Evolutionary conservation across 2,329 filamentous ascomycete genomes (phyloP), one percentile per base, ranked within the genome.

Genomic region (Metarhizium album): DNA sequence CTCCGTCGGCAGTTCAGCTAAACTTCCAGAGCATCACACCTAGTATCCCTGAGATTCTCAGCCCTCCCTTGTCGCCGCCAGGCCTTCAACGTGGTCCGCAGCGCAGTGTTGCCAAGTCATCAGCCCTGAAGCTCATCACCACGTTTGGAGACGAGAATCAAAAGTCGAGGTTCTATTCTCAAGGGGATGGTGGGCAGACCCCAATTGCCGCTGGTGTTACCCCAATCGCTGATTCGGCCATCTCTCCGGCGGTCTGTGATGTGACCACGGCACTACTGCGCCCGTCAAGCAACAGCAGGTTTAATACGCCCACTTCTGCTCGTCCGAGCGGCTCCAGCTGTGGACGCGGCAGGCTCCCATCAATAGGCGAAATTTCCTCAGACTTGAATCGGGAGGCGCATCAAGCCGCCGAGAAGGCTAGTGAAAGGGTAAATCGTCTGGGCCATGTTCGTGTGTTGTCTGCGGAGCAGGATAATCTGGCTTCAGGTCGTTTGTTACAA

Each of bases 111-210:
- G 82, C 84, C 13, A 94, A 94, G 70, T 84, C 85, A 27, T 87
- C 89, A 9, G 82, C 91, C 0, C 73, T 97, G 53, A 95, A 94
- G 65, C 78, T 97, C 2, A 94, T 97, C 60, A 97, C 93, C 0
- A 84, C 86, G 0, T 97, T 98, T 60, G 86, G 82, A 7, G 80
- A 83, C 46, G 73, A 74, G 45, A 70, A 70, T 4, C 71, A 73
- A 22, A 83, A 84, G 54, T 80, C 83, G 49, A 82, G 80, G 66
- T 82, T 87, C 68, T 80, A 83, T 58, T 70, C 73, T 0, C 65
- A 71, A 38, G 70, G 66, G 5, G 80, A 83, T 47, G 78, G 74
- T 35, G 78, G 78, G 8, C 73, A 73, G 57, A 95, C 90, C 0
- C 90, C 90, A 0, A 85, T 90, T 57, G 86, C 86, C 9, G 83